Percentiles rank a stretch among this genome's conserved stretches.
phyloP scores from a whole-genome alignment of 1,284 basidiomycete species.

The Fistulinella cinereoalba region DNA sequence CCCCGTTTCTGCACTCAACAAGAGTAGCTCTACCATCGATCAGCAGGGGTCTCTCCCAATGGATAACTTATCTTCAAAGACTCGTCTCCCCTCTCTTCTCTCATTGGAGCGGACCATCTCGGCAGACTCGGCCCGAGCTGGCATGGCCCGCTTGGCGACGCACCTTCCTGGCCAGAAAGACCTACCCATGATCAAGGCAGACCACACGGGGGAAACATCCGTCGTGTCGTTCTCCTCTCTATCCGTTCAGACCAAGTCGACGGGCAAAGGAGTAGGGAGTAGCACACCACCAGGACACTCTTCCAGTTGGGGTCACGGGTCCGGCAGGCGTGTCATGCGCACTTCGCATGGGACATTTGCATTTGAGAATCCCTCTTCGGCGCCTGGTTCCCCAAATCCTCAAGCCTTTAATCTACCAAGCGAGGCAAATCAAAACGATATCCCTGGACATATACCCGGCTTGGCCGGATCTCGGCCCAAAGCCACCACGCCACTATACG shows the following conservation, averaged over 20 bases:
- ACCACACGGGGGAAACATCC: conserved; percentile 29
- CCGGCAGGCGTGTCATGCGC: conserved; percentile 25
- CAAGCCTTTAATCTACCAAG: conserved; percentile 20
- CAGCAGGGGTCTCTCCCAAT: conserved; percentile 7
- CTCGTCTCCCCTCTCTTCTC: conserved; percentile 12
- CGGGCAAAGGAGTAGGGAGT: conserved; percentile 18
- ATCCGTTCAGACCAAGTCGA: conserved; percentile 34
- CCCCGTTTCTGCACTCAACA: conserved; percentile 40
- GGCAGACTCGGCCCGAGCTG: conserved; percentile 22
- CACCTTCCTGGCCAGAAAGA: conserved; percentile 17
- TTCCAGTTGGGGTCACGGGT: conserved; percentile 35
- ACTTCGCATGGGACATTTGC: conserved; percentile 39
- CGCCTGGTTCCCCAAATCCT: conserved; percentile 37
- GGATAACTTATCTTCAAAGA: conserved; percentile 10
- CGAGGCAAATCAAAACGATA: conserved; percentile 7
- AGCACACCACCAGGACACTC: conserved; percentile 24
- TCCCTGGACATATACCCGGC: conserved; percentile 1
- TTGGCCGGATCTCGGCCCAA: conserved; percentile 9
- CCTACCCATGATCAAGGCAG: conserved; percentile 15
- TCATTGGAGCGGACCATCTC: conserved; percentile 28
- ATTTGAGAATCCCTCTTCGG: conserved; percentile 43
- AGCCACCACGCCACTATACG: conserved; percentile 7
- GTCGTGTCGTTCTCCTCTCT: conserved; percentile 33
- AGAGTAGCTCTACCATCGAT: conserved; percentile 29
- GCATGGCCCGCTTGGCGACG: conserved; percentile 9